Percentiles rank a stretch among this genome's conserved stretches.
Conservation (phyloP, 805 yeast genomes). For the Cyberlindnera euphorbiiphila region DNA sequence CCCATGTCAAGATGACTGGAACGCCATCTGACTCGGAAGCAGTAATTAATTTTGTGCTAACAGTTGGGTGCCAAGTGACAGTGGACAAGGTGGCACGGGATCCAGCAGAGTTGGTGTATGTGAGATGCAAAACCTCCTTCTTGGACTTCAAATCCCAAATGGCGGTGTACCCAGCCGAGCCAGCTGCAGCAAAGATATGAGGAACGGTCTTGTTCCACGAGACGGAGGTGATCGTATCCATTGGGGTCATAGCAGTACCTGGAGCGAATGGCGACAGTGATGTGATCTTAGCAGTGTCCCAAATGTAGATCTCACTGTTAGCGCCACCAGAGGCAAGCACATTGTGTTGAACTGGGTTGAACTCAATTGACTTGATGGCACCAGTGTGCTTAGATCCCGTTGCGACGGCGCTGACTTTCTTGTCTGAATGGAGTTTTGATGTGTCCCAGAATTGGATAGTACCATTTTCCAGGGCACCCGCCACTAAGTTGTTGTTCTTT, state of each 20-base stretch:
- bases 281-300: constrained; percentile 75
- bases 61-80: constrained; percentile 93
- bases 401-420: constrained; percentile 47
- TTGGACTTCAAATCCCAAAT: constrained; percentile 91
- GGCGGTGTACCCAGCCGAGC: constrained; percentile 79
- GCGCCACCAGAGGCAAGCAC: constrained; percentile 83
- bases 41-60: constrained; percentile 81
- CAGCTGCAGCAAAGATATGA: constrained; percentile 89
- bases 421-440: constrained; percentile 39
- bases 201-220: constrained; percentile 85
- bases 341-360: constrained; percentile 69
- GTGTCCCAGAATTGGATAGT: constrained; percentile 75
- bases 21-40: constrained; percentile 78
- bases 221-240: constrained; percentile 74
- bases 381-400: constrained; percentile 59
- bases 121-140: constrained; percentile 83
- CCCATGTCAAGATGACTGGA: constrained; percentile 88
- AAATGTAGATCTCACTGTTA: constrained; percentile 83
- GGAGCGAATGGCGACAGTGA: constrained; percentile 51
- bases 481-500: constrained; percentile 57
- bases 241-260: constrained; percentile 75
- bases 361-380: constrained; percentile 67
- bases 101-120: constrained; percentile 51
- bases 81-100: constrained; percentile 67
- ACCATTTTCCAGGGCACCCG: constrained; percentile 89